These are phyloP conservation scores for Margaritispora aquatica DNA, from an alignment of 495 filamentous ascomycete genomes.

Conservation along the genomic window DNA sequence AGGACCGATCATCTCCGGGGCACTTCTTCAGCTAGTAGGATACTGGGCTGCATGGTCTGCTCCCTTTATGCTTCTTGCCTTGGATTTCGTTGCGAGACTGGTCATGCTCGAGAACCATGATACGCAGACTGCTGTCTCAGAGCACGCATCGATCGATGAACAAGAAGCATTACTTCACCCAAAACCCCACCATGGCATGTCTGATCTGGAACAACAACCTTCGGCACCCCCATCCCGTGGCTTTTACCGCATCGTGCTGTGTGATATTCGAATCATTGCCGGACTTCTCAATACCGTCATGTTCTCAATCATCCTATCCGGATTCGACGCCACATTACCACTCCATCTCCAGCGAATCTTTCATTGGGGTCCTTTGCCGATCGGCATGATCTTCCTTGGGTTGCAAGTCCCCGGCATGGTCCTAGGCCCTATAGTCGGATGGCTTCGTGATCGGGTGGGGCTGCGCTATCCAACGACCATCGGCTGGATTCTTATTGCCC, in stretches of 20 bases:
- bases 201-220: too few relatives aligned
- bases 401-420: background rate
- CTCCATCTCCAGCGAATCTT: background rate
- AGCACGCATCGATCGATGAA: too few relatives aligned
- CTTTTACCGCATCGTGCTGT: background rate
- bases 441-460: background rate
- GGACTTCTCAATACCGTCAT: background rate
- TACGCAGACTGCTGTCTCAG: too few relatives aligned
- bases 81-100: background rate
- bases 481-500: background rate
- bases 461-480: background rate
- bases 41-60: background rate
- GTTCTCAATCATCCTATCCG: background rate
- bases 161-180: too few relatives aligned
- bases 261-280: background rate
- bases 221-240: background rate
- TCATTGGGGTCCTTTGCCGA: background rate
- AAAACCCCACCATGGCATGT: too few relatives aligned
- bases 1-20: background rate
- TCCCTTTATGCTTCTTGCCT: background rate
- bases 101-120: background rate
- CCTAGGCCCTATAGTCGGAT: background rate
- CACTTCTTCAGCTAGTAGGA: background rate
- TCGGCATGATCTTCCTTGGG: background rate
- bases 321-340: background rate